Conservation (phyloP, 495 filamentous ascomycete species). For the Tetracladium marchalianum region DNA sequence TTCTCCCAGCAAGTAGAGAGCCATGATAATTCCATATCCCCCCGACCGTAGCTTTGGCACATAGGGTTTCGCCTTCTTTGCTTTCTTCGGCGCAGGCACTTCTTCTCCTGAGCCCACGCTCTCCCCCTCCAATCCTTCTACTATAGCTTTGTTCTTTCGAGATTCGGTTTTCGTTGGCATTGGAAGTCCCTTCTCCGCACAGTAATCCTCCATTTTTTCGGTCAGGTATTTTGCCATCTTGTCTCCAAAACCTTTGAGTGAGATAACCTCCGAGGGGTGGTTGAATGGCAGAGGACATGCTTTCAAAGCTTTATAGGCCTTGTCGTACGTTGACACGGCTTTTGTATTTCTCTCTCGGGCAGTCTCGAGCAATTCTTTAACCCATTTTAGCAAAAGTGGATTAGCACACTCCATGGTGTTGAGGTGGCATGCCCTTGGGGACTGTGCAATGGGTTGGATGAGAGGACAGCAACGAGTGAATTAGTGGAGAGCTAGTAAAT, state of each 20-base stretch:
- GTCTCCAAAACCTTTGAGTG: conserved; percentile 62
- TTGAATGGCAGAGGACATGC: conserved; percentile 63
- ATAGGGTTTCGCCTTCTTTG: conserved; percentile 56
- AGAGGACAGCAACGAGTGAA: neutral
- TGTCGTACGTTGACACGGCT: conserved; percentile 62
- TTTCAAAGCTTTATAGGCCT: conserved; percentile 74
- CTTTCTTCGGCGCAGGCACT: conserved; percentile 45
- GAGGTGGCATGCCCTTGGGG: neutral
- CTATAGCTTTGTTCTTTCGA: conserved; percentile 17
- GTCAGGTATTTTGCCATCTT: conserved; percentile 63
- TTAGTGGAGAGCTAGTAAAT: neutral
- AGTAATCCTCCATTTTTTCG: conserved; percentile 56
- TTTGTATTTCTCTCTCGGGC: conserved; percentile 64
- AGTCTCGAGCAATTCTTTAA: conserved; percentile 72
- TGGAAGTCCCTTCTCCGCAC: conserved; percentile 57
- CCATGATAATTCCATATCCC: conserved; percentile 63
- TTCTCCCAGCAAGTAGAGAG: conserved; percentile 50
- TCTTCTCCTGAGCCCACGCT: conserved; percentile 25
- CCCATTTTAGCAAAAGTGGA: conserved; percentile 63
- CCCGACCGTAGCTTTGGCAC: conserved; percentile 64
- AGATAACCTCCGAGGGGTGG: conserved; percentile 65
- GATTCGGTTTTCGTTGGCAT: conserved; percentile 50
- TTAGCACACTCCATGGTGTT: conserved; percentile 45
- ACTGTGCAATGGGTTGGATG: neutral
- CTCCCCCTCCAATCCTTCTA: conserved; percentile 17